Evolutionary conservation across 2,329 filamentous ascomycete species (phyloP), one percentile per base, ranked within the genome.

Genomic region (Ophiobolus disseminans): DNA sequence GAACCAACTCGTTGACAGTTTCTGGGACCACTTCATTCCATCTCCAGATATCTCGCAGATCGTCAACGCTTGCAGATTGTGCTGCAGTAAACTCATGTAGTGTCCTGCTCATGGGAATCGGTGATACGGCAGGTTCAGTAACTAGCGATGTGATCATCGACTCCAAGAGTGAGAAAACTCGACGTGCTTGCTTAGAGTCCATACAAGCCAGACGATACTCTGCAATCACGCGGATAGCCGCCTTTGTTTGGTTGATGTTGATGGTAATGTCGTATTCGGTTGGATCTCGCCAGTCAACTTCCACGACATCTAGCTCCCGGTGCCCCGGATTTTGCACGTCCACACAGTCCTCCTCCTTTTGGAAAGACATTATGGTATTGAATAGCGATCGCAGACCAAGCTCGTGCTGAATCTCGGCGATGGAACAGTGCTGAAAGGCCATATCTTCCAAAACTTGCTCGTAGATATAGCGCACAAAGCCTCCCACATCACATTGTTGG

Each of bases 391-490:
- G 50, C 23, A 64, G 46, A n/a, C 53, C 55, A 21, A 78, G 51
- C 3, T 70, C 70, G 49, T 78, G 75, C 48, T 78, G 74, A 26
- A 78, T 74, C 47, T 76, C 75, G 9, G 75, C 75, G 11, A 64
- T 37, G 6, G 50, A 55, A 39, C 40, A 43, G 35, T 61, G 57
- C 26, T 64, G 61, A 40, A 60, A 39, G 2, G 53, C 48, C 13
- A 62, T 21, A 16, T 42, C 46, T 28, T 57, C 44, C 10, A 63
- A 36, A 25, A 62, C 48, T 19, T 56, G 46, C 28, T 40, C 41
- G 26, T 50, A 47, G 14, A 59, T 14, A 7, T 6, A 26, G 7
- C 11, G 23, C 6, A 11, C 23, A n/a, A n/a, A 6, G 23, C 11
- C 23, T 26, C 23, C 7, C n/a, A 14, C 17, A 19, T 38, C 10